Evolutionary conservation across 768 basidiomycete genomes (phyloP), one percentile per base, ranked within the genome.

Genomic region (Pisolithus microcarpus): DNA sequence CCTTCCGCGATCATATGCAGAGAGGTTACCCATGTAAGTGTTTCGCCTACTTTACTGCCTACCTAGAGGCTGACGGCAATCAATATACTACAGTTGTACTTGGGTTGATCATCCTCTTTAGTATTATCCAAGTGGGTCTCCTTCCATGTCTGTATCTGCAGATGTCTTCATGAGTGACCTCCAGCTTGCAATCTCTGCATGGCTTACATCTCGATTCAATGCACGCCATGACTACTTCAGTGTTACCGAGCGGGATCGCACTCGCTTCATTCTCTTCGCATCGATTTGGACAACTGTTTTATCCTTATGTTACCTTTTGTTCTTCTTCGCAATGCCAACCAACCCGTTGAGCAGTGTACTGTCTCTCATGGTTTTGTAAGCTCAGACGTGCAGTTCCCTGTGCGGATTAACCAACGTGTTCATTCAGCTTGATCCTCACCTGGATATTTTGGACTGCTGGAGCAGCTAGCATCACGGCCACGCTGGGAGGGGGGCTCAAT

Each of bases 371-470:
- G 54, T 79, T 52, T 85, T 81, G 86, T 87, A 57, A 54, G 85
- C 6, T 19, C 21, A 19, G 46, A 30, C 49, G 30, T 39, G 38
- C 19, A 30, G 46, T 5, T 38, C 9, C 21, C 21, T 21, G 2
- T 39, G 45, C 44, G 10, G 21, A 19, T 38, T 48, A 31, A 18
- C 45, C 61, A 42, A 61, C 50, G 5, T 19, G 11, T 23, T 37
- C 16, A 24, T 36, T n/a, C 54, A 88, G 87, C 67, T 65, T 89
- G 45, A 51, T 72, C 45, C 13, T 90, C 18, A 87, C 86, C 1
- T 90, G 87, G 85, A 72, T 90, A 36, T 73, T 88, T 53, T 91
- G 88, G 88, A 73, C 79, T 3, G 80, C 87, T 0, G 86, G 76
- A 2, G 85, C 86, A 1, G 82, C 85, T 1, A 75, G 84, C 2